Evolutionary conservation across 2,329 filamentous ascomycete genomes (phyloP).

Genomic region (Curvularia sp.): DNA sequence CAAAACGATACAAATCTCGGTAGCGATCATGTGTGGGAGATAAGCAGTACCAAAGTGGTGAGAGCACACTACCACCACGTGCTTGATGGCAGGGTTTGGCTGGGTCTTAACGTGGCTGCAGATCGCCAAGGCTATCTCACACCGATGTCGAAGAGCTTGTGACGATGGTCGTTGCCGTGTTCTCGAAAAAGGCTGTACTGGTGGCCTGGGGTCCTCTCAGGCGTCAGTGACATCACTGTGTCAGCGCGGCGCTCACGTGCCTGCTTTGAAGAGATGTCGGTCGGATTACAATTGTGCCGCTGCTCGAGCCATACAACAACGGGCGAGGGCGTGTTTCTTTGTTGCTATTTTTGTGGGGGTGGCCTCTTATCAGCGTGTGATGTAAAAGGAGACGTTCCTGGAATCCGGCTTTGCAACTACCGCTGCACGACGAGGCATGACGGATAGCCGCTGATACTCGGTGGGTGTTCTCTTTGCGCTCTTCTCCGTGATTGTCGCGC

Average conservation of each 20-base stretch:
- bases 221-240: background rate
- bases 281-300: background rate
- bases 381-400: conserved; percentile 32
- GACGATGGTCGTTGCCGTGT: background rate
- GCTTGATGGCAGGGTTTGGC: background rate
- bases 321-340: background rate
- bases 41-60: background rate
- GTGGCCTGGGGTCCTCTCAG: background rate
- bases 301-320: background rate
- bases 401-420: conserved; percentile 38
- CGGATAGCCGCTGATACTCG: conserved; percentile 32
- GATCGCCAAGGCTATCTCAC: background rate
- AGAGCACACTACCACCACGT: background rate
- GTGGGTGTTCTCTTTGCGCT: conserved; percentile 3
- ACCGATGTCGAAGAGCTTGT: background rate
- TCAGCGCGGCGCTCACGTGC: background rate
- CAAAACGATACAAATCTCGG: background rate
- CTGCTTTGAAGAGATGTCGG: background rate
- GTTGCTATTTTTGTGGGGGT: background rate
- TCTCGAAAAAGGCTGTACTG: background rate
- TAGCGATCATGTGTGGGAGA: background rate
- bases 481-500: background rate
- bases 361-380: conserved; percentile 18
- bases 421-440: conserved; percentile 33
- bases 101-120: background rate